Percentiles rank a stretch among this genome's conserved stretches.
Evolutionary conservation across 2,329 filamentous ascomycete species (phyloP).

Genomic region (Apiospora pterosperma): DNA sequence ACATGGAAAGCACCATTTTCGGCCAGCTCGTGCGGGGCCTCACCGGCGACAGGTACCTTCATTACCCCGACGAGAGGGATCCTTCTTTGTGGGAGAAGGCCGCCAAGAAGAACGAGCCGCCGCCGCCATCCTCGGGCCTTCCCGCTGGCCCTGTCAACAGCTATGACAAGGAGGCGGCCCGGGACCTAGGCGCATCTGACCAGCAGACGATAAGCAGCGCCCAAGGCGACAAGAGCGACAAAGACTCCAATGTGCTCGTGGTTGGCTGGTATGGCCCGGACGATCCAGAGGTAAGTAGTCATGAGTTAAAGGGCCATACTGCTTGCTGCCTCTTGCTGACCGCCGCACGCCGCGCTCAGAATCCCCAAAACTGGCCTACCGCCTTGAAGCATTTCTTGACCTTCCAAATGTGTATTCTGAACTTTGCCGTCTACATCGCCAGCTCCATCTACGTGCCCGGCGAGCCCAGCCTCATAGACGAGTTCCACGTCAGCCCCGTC

Average conservation of each 20-base stretch:
- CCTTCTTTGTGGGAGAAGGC: slow-evolving; percentile 44
- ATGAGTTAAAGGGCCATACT: background rate
- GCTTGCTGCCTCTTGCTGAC: background rate
- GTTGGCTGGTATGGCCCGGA: slow-evolving; percentile 48
- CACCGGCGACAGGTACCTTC: slow-evolving; percentile 31
- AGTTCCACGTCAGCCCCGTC: slow-evolving; percentile 15
- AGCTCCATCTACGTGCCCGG: slow-evolving; percentile 22
- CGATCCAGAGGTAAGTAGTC: slow-evolving; percentile 35
- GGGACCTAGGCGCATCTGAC: slow-evolving; percentile 41
- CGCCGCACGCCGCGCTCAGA: slow-evolving; percentile 13
- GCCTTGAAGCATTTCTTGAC: slow-evolving; percentile 32
- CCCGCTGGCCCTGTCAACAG: too few species aligned
- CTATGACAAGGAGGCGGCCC: slow-evolving; percentile 49
- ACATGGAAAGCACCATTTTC: slow-evolving; percentile 39
- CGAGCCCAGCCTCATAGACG: slow-evolving; percentile 11
- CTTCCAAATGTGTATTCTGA: slow-evolving; percentile 22
- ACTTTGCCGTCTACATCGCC: slow-evolving; percentile 21
- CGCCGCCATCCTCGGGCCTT: slow-evolving; percentile 30
- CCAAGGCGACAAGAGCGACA: slow-evolving; percentile 34
- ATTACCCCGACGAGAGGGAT: slow-evolving; percentile 44
- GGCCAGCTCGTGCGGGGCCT: slow-evolving; percentile 38
- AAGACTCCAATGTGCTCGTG: slow-evolving; percentile 49
- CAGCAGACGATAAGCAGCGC: slow-evolving; percentile 14
- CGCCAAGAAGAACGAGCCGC: slow-evolving; percentile 18
- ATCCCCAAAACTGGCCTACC: slow-evolving; percentile 34